These are phyloP conservation scores for Russula earlei DNA, from an alignment of 768 basidiomycete species.

Conservation along the genomic window DNA sequence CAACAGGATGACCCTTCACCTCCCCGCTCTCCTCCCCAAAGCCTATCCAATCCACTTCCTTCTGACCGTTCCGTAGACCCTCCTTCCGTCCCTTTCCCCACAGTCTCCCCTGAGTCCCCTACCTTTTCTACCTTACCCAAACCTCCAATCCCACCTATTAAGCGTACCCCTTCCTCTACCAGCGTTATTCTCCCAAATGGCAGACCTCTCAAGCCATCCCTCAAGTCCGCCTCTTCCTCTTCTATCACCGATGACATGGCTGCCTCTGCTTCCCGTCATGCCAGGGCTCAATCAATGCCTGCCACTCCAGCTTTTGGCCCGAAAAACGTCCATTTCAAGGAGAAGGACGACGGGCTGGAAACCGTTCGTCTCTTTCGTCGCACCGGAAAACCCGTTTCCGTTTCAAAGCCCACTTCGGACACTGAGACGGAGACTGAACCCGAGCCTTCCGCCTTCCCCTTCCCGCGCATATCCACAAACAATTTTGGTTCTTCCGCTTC, in stretches of 20 bases:
- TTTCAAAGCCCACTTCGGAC: conserved; percentile 36
- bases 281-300: conserved; percentile 49
- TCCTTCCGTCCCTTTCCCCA: conserved; percentile 7
- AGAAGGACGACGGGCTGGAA: conserved; percentile 48
- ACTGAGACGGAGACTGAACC: conserved; percentile 27
- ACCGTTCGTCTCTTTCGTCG: conserved; percentile 54
- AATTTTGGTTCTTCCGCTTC: conserved; percentile 20
- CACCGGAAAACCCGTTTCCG: conserved; percentile 60
- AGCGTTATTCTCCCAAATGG: conserved; percentile 58
- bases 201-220: conserved; percentile 77
- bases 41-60: not conserved
- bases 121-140: not conserved
- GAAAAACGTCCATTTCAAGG: conserved; percentile 84
- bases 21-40: conserved; percentile 3
- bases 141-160: not conserved
- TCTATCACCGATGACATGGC: conserved; percentile 34
- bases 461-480: conserved; percentile 18
- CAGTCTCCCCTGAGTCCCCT: not conserved
- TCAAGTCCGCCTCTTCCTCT: conserved; percentile 55
- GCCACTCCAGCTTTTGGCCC: conserved; percentile 42
- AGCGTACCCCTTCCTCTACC: conserved; percentile 24
- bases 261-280: conserved; percentile 24
- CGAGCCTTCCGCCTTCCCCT: conserved; percentile 23
- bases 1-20: conserved; percentile 17
- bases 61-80: not conserved